Evolutionary conservation across 495 filamentous ascomycete genomes (phyloP).

Genomic region (Annulohypoxylon bovei): DNA sequence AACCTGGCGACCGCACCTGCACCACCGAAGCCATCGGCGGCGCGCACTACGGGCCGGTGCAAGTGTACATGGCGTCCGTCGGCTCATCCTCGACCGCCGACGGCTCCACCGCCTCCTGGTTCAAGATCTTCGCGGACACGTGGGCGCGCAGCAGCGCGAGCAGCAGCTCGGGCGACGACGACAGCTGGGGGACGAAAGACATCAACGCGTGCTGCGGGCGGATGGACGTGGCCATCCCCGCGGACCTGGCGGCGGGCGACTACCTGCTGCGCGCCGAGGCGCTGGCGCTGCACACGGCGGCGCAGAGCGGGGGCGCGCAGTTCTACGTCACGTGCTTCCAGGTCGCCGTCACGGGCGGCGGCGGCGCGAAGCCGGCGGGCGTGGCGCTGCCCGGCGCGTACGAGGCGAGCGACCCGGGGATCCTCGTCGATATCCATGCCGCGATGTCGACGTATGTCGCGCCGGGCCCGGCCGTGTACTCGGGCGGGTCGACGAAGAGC

Average conservation of each 20-base stretch:
- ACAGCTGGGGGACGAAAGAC: slow-evolving; percentile 62
- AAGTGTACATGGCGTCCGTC: slow-evolving; percentile 65
- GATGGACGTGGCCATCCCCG: slow-evolving; percentile 59
- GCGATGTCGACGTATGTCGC: slow-evolving; percentile 49
- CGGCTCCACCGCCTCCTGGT: slow-evolving; percentile 56
- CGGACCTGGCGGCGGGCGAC: slow-evolving; percentile 59
- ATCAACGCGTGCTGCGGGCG: slow-evolving; percentile 64
- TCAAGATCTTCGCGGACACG: slow-evolving; percentile 62
- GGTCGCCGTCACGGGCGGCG: slow-evolving; percentile 48
- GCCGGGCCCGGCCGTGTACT: slow-evolving; percentile 55
- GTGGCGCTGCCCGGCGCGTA: slow-evolving; percentile 62
- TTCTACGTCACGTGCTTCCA: slow-evolving; percentile 65
- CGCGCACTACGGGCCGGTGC: slow-evolving; percentile 59
- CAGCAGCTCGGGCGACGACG: slow-evolving; percentile 51
- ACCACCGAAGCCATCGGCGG: slow-evolving; percentile 60
- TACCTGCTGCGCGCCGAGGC: slow-evolving; percentile 64
- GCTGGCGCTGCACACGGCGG: slow-evolving; percentile 61
- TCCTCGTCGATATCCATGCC: slow-evolving; percentile 61
- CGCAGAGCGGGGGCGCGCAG: slow-evolving; percentile 53
- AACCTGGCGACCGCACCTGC: slow-evolving; percentile 56
- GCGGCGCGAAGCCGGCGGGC: slow-evolving; percentile 49
- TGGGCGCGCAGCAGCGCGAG: slow-evolving; percentile 54
- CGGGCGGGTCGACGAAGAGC: slow-evolving; percentile 50
- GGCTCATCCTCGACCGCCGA: slow-evolving; percentile 58
- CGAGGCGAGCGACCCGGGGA: slow-evolving; percentile 57